Base-by-base conservation (phyloP, 2,329 filamentous ascomycete genomes). In the Parascedosporium putredinis region DNA sequence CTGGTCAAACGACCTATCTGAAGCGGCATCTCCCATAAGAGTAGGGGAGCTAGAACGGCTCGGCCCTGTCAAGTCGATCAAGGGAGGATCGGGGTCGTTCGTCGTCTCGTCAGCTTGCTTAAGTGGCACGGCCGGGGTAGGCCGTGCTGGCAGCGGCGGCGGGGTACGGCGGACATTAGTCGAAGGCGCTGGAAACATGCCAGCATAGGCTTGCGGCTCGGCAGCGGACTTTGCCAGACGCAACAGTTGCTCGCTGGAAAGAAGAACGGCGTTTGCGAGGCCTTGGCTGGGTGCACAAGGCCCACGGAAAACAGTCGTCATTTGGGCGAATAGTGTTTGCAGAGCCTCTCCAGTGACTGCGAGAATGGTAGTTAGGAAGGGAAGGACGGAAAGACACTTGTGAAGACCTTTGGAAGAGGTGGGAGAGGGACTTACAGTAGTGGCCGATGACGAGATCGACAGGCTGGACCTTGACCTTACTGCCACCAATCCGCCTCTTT, bases 251-350 rank as follows among this genome's bases (percentile, higher is more conserved):
- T 50, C 45, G 45, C 53, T 73, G 3, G 72, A 72, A 2, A 87
- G 78, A 20, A 95, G 72, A 1, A 89, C 89, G 34, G 90, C 77
- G 46, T 88, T 83, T 23, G 89, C 89, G 29, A 96, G 74, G 55
- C 88, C 80, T 57, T 85, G 83, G 3, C 83, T 81, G 2, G 89
- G 89, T 40, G 75, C 79, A 25, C 90, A 80, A 14, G 76, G 82
- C 9, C 73, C 67, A 36, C 74, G 70, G 4, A 77, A 68, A 1
- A 84, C 81, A 1, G 72, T 75, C 52, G 84, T 81, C 60, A 95
- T 80, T 51, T 81, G 75, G 8, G 75, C 64, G 59, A 95, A 95
- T 0, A 95, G 69, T 3, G 67, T 70, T 23, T 76, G 75, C 36
- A 96, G 73, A 62, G 90, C 84, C 51, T 76, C 74, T n/a, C 86